Evolutionary conservation across 768 basidiomycete genomes (phyloP), one percentile per base, ranked within the genome.

Genomic region (Boletus vermiculosoides): DNA sequence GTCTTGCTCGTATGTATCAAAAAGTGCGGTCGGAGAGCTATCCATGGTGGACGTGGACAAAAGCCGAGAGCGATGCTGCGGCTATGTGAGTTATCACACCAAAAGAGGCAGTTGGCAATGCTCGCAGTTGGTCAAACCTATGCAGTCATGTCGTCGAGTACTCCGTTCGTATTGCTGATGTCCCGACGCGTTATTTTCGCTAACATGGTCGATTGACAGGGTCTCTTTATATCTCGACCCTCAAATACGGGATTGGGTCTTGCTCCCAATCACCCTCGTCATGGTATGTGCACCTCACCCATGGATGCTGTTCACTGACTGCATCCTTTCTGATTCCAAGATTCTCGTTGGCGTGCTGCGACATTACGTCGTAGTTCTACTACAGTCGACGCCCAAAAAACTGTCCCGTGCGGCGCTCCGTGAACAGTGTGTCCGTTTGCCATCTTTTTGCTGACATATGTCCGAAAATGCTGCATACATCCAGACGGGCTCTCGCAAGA

Each of bases 231-330:
- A 94, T 74, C 86, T 98, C 47, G 94, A 98, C 77, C 95, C 94
- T 42, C 92, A 94, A 74, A 98, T 98, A 72, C 85, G 94, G 64
- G 93, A 90, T 69, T 92, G 88, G 90, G 87, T 98, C 44, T 75
- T 98, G 56, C 94, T 98, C 75, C 95, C 95, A 52, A 97, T 98
- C 75, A 98, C 94, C 50, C 78, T 97, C 59, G 94, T 98, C 70
- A 97, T 97, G 94, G 95, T 92, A 60, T 65, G 83, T 75, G 58
- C 52, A 53, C 16, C 7, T 20, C 23, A 22, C 22, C 20, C 20
- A 15, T 20, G 0, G 4, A 4, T 25, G 25, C 37, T 49, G 42
- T 47, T 42, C 22, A 42, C 55, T 61, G 56, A 55, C 42, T 30
- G 37, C 31, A 34, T 51, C 33, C 57, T 22, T 50, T 50, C 42